Percentiles rank a stretch among this genome's conserved stretches.
These are phyloP conservation scores for Phoma sp. DNA, from an alignment of 2,329 filamentous ascomycete genomes.

Conservation along the genomic window DNA sequence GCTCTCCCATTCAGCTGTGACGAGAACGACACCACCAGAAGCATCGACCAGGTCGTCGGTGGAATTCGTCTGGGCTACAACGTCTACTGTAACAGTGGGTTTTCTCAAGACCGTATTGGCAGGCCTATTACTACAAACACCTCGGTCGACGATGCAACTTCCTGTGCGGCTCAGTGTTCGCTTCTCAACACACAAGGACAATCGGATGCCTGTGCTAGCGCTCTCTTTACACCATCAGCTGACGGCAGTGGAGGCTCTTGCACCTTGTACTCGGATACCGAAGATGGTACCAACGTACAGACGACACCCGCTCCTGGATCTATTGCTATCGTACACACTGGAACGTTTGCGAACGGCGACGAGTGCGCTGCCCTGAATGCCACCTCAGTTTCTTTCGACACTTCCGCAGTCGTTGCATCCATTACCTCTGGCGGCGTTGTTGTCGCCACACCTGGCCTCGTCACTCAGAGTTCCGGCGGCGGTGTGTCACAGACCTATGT, in stretches of 20 bases:
- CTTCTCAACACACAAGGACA: conserved; percentile 30
- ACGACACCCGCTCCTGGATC: conserved; percentile 22
- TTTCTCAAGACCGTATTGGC: conserved; percentile 27
- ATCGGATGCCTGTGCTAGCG: conserved; percentile 30
- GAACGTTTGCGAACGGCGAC: conserved; percentile 27
- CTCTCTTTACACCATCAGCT: conserved; percentile 28
- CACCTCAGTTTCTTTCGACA: conserved; percentile 18
- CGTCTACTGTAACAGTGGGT: conserved; percentile 36
- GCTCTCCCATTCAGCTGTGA: conserved; percentile 35
- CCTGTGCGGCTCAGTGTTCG: conserved; percentile 39
- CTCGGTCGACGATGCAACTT: conserved; percentile 26
- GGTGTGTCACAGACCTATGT: conserved; percentile 31
- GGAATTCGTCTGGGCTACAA: conserved; percentile 33
- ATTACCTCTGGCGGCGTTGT: conserved; percentile 27
- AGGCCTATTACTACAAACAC: conserved; percentile 12
- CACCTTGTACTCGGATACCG: conserved; percentile 19
- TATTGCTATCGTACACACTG: conserved; percentile 28
- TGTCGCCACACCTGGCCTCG: conserved; percentile 31
- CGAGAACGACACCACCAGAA: conserved; percentile 23
- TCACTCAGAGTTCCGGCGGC: conserved; percentile 26
- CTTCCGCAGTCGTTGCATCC: conserved; percentile 29
- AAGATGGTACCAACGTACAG: conserved; percentile 6
- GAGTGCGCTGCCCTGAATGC: conserved; percentile 25
- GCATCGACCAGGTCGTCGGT: conserved; percentile 33
- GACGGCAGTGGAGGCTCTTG: conserved; percentile 31